Evolutionary conservation across 1,284 basidiomycete genomes (phyloP).

Genomic region (Cronartium quercuum): DNA sequence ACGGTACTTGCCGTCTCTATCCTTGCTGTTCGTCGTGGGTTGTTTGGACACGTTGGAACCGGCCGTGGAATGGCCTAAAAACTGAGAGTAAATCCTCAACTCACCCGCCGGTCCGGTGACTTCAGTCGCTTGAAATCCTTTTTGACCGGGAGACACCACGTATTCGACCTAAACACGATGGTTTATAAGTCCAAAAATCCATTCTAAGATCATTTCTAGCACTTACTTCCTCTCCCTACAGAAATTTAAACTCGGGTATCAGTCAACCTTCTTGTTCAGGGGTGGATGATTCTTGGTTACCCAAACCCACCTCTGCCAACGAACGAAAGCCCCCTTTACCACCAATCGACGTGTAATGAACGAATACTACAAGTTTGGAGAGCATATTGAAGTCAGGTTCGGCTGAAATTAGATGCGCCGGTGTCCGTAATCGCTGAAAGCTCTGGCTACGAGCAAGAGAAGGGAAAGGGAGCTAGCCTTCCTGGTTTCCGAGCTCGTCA

Average conservation of each 20-base stretch:
- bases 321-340: slow-evolving; percentile 37
- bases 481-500: slow-evolving; percentile 38
- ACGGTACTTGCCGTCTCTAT: too few species aligned
- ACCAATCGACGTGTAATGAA: slow-evolving; percentile 38
- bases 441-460: neutral
- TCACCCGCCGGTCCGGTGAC: slow-evolving; percentile 37
- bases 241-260: too few species aligned
- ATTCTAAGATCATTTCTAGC: neutral
- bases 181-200: neutral
- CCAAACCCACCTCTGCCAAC: slow-evolving; percentile 32
- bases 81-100: slow-evolving; percentile 1
- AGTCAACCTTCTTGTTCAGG: neutral
- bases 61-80: too few species aligned
- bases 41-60: too few species aligned
- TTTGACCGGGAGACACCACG: slow-evolving; percentile 33
- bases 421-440: neutral
- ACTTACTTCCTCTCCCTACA: slow-evolving; percentile 37
- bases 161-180: slow-evolving; percentile 33
- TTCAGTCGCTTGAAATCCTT: slow-evolving; percentile 38
- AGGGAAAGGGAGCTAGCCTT: slow-evolving; percentile 6
- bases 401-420: neutral
- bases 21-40: too few species aligned
- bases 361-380: slow-evolving; percentile 15
- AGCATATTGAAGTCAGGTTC: too few species aligned
- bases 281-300: neutral